Evolutionary conservation across 257 asterid genomes (phyloP), one percentile per base, ranked within the genome.

Genomic region (Ilex asprella): DNA sequence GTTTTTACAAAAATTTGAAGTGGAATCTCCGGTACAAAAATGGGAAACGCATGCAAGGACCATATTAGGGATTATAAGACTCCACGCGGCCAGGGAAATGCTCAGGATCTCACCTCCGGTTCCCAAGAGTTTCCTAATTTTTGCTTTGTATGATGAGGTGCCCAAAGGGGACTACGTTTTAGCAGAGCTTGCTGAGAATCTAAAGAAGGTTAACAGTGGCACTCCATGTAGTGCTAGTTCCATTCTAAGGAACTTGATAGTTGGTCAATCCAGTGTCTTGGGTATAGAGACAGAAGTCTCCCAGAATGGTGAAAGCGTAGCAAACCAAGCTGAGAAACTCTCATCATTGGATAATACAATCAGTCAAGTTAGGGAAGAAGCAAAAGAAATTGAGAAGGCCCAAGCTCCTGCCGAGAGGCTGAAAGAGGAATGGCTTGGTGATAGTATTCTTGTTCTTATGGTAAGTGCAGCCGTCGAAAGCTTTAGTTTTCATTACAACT

Each of bases 21-120:
- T 86, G 10, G 76, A 76, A 46, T 88, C 95, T 1, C 62, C 77
- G 0, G 47, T 70, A 12, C 80, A 83, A 31, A 84, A 70, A 35
- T 84, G 89, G 95, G 97, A 88, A 68, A 69, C 84, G 82, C 96
- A 91, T 7, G 82, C 95, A 1, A 84, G 95, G 73, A 80, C 87
- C 5, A 76, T 88, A 60, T 51, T 88, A 68, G 98, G 98, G 55
- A 84, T 84, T 62, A 68, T 86, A 59, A 80, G 97, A 66, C 96
- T 88, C 67, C 98, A 91, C 58, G 95, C 96, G 15, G 93, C 95
- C n/a, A 73, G 98, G 70, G 98, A 91, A 61, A 79, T 91, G 95
- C 95, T 88, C 16, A 79, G 95, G 56, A 86, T 91, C 58, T 76
- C 95, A 0, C 98, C 98, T 14, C 98, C 98, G 0, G 67, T 68